These are phyloP conservation scores for Penicillium digitatum DNA, from an alignment of 2,329 filamentous ascomycete genomes.

Conservation along the genomic window DNA sequence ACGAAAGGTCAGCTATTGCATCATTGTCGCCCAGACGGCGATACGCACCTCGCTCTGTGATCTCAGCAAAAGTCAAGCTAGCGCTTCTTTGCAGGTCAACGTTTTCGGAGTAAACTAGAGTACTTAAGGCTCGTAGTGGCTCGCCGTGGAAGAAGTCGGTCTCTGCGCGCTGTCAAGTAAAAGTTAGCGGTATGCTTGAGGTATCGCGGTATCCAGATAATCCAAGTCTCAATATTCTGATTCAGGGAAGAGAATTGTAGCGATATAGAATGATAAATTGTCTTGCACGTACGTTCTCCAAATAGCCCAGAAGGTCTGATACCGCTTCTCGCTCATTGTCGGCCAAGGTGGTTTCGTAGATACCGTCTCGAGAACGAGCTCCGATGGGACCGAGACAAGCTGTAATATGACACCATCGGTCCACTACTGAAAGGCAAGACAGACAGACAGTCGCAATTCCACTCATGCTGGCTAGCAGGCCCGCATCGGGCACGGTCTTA, in stretches of 20 bases:
- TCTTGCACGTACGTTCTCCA: slow-evolving; percentile 74
- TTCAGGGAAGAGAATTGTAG: slow-evolving; percentile 29
- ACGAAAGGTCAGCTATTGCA: slow-evolving; percentile 15
- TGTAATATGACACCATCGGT: slow-evolving; percentile 45
- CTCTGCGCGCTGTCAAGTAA: slow-evolving; percentile 68
- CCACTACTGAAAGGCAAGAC: slow-evolving; percentile 41
- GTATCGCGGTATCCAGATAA: background rate
- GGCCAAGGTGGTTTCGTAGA: slow-evolving; percentile 82
- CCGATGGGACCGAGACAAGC: slow-evolving; percentile 39
- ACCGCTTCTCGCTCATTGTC: slow-evolving; percentile 97
- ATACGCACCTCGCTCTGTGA: slow-evolving; percentile 82
- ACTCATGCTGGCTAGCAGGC: slow-evolving; percentile 34
- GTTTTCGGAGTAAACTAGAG: slow-evolving; percentile 96
- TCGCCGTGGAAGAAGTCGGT: slow-evolving; percentile 98
- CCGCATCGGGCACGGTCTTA: slow-evolving; percentile 26
- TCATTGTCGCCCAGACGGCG: background rate
- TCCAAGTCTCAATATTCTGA: background rate
- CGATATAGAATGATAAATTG: background rate
- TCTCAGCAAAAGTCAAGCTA: slow-evolving; percentile 97
- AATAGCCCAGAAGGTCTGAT: slow-evolving; percentile 87
- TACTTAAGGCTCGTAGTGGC: slow-evolving; percentile 87
- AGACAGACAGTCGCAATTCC: slow-evolving; percentile 40
- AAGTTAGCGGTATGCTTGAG: slow-evolving; percentile 17
- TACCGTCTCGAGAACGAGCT: slow-evolving; percentile 74
- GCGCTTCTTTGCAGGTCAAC: slow-evolving; percentile 96